Base-by-base conservation (phyloP, 163 green algal species). In the Botryococcus braunii region DNA sequence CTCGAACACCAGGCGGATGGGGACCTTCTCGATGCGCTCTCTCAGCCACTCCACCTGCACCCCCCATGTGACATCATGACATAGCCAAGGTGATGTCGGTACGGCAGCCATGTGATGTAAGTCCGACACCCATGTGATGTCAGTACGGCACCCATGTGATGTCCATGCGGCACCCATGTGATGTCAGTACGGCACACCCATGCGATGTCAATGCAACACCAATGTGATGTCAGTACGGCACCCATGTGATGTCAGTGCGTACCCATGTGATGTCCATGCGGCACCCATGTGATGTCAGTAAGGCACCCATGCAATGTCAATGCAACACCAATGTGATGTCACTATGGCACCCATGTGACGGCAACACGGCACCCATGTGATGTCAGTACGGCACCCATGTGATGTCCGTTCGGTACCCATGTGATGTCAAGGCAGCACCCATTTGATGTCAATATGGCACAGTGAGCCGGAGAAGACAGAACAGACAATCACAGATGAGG, bases 21-120 rank as follows among this genome's bases (percentile, higher is more conserved):
- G 91, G 3, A 99, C 79, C 2, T 79, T 34, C 2, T 70, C 40
- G 4, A 97, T 57, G 0, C 67, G 71, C 25, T 73, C 43, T 0
- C 79, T 69, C 61, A 99, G 79, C 94, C 94, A 99, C 77, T 98
- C 89, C 31, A 96, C 93, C 86, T 93, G 77, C 34, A n/a, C n/a
- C n/a, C n/a, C n/a, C n/a, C n/a, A n/a, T n/a, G n/a, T n/a, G n/a
- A 52, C 43, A 27, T 17, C 36, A 27, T 9, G 48, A 4, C 41
- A 39, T 9, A 40, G 4, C 41, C 4, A 5, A 13, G 32, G 40
- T 52, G 17, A 52, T 52, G 43, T 13, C 43, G 43, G 43, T 52
- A 52, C 43, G 13, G 43, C 13, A 52, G 43, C 43, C 1, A 1
- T 62, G 52, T 62, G 27, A 1, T 62, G 52, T 23, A 13, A 52